Percentiles rank a stretch among this genome's conserved stretches.
Conservation (phyloP, 768 basidiomycete species). For the Xerocomus potaroensis region DNA sequence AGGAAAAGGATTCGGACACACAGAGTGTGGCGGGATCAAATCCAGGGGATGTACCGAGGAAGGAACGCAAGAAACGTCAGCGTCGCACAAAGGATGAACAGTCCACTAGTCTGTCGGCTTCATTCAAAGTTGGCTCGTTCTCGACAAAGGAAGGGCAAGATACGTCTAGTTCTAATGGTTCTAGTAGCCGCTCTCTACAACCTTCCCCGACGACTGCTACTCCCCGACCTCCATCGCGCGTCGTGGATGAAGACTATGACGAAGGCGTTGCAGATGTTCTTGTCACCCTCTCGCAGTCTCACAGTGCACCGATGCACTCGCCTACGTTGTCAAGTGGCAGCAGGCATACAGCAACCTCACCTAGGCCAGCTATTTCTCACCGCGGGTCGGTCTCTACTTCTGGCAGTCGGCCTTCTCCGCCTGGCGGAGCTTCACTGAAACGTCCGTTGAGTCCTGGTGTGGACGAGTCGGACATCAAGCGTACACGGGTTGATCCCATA, state of each 20-base stretch:
- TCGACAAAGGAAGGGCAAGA: slow-evolving; percentile 52
- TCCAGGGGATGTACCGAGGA: slow-evolving; percentile 46
- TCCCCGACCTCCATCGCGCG: slow-evolving; percentile 57
- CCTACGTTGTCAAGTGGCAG: slow-evolving; percentile 58
- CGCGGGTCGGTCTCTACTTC: slow-evolving; percentile 67
- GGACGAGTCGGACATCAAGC: slow-evolving; percentile 61
- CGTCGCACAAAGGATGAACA: slow-evolving; percentile 43
- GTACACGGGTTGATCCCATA: slow-evolving; percentile 52
- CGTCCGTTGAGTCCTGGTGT: slow-evolving; percentile 64
- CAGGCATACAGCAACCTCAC: slow-evolving; percentile 46
- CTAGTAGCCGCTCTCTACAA: slow-evolving; percentile 59
- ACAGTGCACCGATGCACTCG: slow-evolving; percentile 38
- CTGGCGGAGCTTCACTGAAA: slow-evolving; percentile 50
- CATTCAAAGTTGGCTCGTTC: slow-evolving; percentile 31
- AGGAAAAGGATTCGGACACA: slow-evolving; percentile 47
- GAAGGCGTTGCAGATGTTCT: slow-evolving; percentile 86
- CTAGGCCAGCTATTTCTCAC: slow-evolving; percentile 45
- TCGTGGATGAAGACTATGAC: slow-evolving; percentile 91
- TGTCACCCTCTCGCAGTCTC: slow-evolving; percentile 59
- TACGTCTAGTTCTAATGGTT: slow-evolving; percentile 60
- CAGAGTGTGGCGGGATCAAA: slow-evolving; percentile 28
- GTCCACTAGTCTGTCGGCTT: slow-evolving; percentile 27
- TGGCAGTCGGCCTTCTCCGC: slow-evolving; percentile 61
- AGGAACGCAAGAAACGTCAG: slow-evolving; percentile 51
- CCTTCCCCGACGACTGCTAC: slow-evolving; percentile 66